Evolutionary conservation across 225 moss, liverwort and hornwort genomes (phyloP), one percentile per base, ranked within the genome.

Genomic region (Anthoceros angustus): DNA sequence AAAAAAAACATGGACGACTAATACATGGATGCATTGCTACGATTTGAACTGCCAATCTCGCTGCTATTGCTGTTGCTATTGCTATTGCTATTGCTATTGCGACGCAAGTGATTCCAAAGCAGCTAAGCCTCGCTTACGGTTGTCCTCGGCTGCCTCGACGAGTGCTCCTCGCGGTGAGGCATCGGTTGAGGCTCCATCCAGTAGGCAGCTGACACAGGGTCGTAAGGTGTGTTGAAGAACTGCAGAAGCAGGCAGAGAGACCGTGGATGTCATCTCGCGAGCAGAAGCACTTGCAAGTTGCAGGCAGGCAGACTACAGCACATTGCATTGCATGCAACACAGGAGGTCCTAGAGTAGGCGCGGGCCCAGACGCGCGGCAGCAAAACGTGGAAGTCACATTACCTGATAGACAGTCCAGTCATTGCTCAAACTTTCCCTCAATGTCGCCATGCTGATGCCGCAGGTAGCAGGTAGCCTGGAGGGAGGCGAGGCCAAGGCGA

Each of bases 211-310:
- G 55, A 55, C 10, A 55, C 55, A 55, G 55, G 55, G 55, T 55
- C 55, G 55, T 55, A 55, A 23, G 55, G 55, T 7, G 55, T 55
- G 55, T 55, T 55, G 55, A 55, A 55, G 55, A 55, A 55, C 55
- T 55, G 55, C 11, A 46, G 45, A 46, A 46, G 45, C 45, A 46
- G 12, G 45, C 45, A 16, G 12, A 46, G 12, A 46, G 32, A 32
- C 32, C 32, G 32, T 32, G 2, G 32, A 1, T 32, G 32, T 32
- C 32, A 48, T 48, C 18, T 6, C 3, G 46, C 46, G 46, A 48
- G 46, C 46, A 48, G 46, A 18, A n/a, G 9, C 18, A 20, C 55
- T 9, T 8, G 14, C 8, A 20, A 18, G 0, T 20, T 7, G 55
- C 55, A 7, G 55, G 10, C 14, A 15, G 10, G 55, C 8, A 55